Evolutionary conservation across 805 yeast genomes (phyloP).

Genomic region (Starmera amethionina): DNA sequence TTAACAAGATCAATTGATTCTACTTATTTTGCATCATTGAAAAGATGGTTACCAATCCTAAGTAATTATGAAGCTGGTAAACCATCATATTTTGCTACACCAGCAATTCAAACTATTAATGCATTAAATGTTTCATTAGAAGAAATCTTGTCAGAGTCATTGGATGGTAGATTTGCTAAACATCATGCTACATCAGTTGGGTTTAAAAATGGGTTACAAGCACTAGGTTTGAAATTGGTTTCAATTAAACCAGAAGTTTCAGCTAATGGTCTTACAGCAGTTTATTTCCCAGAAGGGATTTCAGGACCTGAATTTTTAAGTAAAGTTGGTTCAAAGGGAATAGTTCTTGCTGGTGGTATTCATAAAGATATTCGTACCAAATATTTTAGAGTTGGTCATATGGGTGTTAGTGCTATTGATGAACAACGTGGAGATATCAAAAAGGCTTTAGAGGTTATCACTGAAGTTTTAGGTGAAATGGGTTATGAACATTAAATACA

Average conservation of each 20-base stretch:
- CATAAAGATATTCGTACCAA: constrained; percentile 70
- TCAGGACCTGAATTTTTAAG: constrained; percentile 58
- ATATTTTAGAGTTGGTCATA: constrained; percentile 92
- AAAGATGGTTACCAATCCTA: constrained; percentile 86
- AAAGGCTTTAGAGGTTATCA: constrained; percentile 35
- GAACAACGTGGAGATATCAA: constrained; percentile 44
- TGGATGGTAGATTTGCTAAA: constrained; percentile 52
- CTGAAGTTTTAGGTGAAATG: constrained; percentile 30
- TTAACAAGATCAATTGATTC: constrained; percentile 34
- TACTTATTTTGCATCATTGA: constrained; percentile 56
- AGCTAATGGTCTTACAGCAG: constrained; percentile 85
- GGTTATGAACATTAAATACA: constrained; percentile 19
- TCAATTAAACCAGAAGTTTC: constrained; percentile 46
- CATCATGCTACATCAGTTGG: constrained; percentile 54
- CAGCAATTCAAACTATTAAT: constrained; percentile 81
- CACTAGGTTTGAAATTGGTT: constrained; percentile 60
- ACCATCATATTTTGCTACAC: constrained; percentile 91
- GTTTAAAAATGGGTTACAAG: constrained; percentile 50
- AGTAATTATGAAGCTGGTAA: constrained; percentile 72
- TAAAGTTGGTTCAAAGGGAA: constrained; percentile 48
- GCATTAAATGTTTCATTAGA: constrained; percentile 70
- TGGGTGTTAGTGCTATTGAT: constrained; percentile 75
- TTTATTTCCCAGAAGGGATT: constrained; percentile 69
- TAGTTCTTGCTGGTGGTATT: constrained; percentile 83
- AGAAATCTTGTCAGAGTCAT: constrained; percentile 48